phyloP scores from a whole-genome alignment of 371 early-diverging fungal genomes.

The Mucor sp. region DNA sequence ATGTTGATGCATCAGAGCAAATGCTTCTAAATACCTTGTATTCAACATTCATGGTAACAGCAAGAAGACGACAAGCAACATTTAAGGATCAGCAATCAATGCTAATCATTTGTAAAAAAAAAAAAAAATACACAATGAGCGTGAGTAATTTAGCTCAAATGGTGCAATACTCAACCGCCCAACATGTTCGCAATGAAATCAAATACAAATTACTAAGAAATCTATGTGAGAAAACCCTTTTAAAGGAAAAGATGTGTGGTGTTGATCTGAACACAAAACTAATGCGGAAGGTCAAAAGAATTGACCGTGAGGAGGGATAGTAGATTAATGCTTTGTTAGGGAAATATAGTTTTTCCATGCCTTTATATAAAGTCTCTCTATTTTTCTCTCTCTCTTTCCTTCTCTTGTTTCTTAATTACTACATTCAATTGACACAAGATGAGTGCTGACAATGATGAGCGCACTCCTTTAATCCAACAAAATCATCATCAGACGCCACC shows the following conservation, averaged over 20 bases:
- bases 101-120: background rate
- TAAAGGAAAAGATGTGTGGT: background rate
- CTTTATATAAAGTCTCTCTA: background rate
- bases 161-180: background rate
- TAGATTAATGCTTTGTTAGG: background rate
- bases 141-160: background rate
- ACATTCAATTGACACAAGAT: background rate
- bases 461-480: conserved; percentile 13
- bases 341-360: conserved; percentile 1
- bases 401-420: background rate
- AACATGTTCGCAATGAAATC: background rate
- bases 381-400: background rate
- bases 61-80: background rate
- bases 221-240: background rate
- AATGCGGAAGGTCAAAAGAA: background rate
- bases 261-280: background rate
- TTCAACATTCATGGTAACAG: no score
- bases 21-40: no score
- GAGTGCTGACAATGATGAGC: conserved; percentile 5
- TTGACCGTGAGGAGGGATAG: background rate
- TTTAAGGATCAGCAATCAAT: background rate
- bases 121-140: background rate
- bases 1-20: no score
- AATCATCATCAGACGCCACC: background rate
- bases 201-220: background rate